Percentiles rank a stretch among this genome's conserved stretches.
phyloP scores from a whole-genome alignment of 2,329 filamentous ascomycete genomes.

The Massarina eburnea region DNA sequence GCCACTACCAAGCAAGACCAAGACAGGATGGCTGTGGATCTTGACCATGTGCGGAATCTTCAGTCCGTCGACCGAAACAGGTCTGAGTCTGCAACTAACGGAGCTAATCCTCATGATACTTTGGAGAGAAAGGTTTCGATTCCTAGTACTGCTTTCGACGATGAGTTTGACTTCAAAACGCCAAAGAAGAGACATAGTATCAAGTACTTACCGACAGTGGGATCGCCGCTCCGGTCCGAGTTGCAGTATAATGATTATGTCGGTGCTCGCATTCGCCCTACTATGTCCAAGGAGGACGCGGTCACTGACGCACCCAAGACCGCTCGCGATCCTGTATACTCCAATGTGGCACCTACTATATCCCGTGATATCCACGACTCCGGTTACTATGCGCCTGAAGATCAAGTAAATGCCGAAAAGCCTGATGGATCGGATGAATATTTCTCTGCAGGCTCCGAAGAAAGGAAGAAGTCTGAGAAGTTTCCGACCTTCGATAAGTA shows the following conservation, averaged over 20 bases:
- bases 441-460: slow-evolving; percentile 36
- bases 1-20: slow-evolving; percentile 36
- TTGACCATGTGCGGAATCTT: slow-evolving; percentile 28
- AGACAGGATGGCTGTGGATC: slow-evolving; percentile 33
- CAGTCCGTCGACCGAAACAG: slow-evolving; percentile 23
- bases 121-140: slow-evolving; percentile 21
- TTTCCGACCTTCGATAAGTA: slow-evolving; percentile 18
- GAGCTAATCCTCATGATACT: slow-evolving; percentile 15
- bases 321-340: slow-evolving; percentile 15
- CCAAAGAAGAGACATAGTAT: slow-evolving; percentile 50
- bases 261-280: slow-evolving; percentile 14
- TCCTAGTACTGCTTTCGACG: slow-evolving; percentile 36
- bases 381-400: slow-evolving; percentile 38
- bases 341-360: slow-evolving; percentile 12
- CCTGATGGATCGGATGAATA: slow-evolving; percentile 38
- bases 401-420: slow-evolving; percentile 16
- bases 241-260: slow-evolving; percentile 49
- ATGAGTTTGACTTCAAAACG: slow-evolving; percentile 42
- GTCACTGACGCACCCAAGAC: slow-evolving; percentile 19
- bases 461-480: slow-evolving; percentile 24
- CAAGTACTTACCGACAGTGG: slow-evolving; percentile 44
- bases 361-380: slow-evolving; percentile 30
- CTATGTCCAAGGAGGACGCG: slow-evolving; percentile 14
- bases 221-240: slow-evolving; percentile 49
- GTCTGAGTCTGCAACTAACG: slow-evolving; percentile 10